phyloP scores from a whole-genome alignment of 2,329 filamentous ascomycete genomes.

The Ascosphaera aggregata region DNA sequence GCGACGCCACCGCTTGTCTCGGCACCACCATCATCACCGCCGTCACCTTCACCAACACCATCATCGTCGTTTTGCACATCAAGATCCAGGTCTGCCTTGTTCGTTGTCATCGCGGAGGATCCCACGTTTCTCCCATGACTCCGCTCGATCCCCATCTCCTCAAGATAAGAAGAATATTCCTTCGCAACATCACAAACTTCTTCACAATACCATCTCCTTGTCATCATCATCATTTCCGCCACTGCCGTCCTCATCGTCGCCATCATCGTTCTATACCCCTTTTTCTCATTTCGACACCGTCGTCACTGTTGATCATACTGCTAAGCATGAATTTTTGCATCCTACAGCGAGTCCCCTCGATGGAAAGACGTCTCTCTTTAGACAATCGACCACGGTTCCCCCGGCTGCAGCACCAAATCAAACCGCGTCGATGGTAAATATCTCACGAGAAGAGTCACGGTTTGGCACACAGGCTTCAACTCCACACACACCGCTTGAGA shows the following conservation, averaged over 20 bases:
- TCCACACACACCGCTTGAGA: slow-evolving; percentile 60
- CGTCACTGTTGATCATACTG: slow-evolving; percentile 11
- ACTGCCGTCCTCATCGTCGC: slow-evolving; percentile 12
- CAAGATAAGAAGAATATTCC: slow-evolving; percentile 8
- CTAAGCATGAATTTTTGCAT: slow-evolving; percentile 29
- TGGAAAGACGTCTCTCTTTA: slow-evolving; percentile 16
- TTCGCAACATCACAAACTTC: slow-evolving; percentile 15
- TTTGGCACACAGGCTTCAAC: slow-evolving; percentile 13
- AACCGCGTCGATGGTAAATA: too few relatives aligned
- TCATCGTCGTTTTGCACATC: background rate
- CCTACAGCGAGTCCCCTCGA: slow-evolving; percentile 39
- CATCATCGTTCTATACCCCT: slow-evolving; percentile 7
- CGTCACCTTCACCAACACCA: background rate
- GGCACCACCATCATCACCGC: too few relatives aligned
- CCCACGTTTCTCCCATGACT: slow-evolving; percentile 9
- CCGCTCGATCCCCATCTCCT: slow-evolving; percentile 13
- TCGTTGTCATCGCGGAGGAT: background rate
- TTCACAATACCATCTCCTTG: slow-evolving; percentile 18
- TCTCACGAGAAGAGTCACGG: too few relatives aligned
- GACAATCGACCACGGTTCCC: background rate
- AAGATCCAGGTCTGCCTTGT: background rate
- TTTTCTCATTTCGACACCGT: slow-evolving; percentile 8
- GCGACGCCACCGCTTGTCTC: too few relatives aligned
- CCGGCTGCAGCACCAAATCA: background rate
- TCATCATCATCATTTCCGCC: slow-evolving; percentile 19